Conservation (phyloP, 2,329 filamentous ascomycete species). For the Tolypocladium nubicola region DNA sequence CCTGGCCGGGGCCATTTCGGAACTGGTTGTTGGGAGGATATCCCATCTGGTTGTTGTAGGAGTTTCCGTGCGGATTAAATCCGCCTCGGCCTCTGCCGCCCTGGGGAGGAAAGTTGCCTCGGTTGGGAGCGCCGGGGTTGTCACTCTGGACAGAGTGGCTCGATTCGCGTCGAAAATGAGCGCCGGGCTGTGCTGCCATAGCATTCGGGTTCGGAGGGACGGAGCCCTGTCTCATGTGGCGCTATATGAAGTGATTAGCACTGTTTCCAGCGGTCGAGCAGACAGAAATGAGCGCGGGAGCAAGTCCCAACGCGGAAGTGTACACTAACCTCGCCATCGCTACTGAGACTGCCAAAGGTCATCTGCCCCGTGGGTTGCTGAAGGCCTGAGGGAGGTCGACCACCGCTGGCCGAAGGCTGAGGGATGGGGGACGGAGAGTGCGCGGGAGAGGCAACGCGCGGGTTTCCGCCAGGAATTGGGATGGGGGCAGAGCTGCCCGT, state of each 20-base stretch:
- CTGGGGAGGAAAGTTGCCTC: constrained; percentile 41
- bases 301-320: not conserved
- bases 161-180: constrained; percentile 77
- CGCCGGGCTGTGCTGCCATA: constrained; percentile 51
- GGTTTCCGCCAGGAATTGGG: constrained; percentile 51
- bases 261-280: not conserved
- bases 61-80: constrained; percentile 31
- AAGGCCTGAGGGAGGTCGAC: constrained; percentile 71
- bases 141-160: constrained; percentile 63
- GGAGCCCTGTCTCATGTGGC: constrained; percentile 58
- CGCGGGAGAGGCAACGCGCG: constrained; percentile 70
- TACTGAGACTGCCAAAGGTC: constrained; percentile 75
- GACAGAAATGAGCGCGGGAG: not conserved
- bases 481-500: constrained; percentile 43
- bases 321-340: constrained; percentile 66
- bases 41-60: constrained; percentile 35
- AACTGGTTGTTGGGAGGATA: constrained; percentile 33
- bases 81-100: constrained; percentile 38
- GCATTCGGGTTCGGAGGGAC: constrained; percentile 51
- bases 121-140: constrained; percentile 34
- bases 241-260: constrained; percentile 28
- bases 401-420: constrained; percentile 72
- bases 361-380: constrained; percentile 56
- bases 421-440: constrained; percentile 91
- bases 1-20: constrained; percentile 32